phyloP scores from a whole-genome alignment of 2,329 filamentous ascomycete genomes.

The Coniochaeta prunicola region DNA sequence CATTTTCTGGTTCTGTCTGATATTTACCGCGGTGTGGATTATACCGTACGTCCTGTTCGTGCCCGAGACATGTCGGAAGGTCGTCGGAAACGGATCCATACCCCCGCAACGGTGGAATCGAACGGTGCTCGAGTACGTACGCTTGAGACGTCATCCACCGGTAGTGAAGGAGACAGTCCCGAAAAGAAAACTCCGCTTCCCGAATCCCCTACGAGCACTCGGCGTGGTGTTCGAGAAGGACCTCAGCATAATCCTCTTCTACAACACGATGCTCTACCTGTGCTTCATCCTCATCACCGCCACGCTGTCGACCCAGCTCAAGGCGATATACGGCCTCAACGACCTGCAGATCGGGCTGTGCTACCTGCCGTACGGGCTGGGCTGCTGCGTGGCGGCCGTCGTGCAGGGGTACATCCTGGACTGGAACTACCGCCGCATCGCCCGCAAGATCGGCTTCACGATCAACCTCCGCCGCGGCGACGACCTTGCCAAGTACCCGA shows the following conservation, averaged over 20 bases:
- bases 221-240: conserved; percentile 50
- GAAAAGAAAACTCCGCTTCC: conserved; percentile 38
- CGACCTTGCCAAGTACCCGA: conserved; percentile 43
- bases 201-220: conserved; percentile 50
- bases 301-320: conserved; percentile 44
- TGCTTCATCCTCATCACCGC: conserved; percentile 48
- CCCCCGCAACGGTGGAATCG: conserved; percentile 51
- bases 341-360: conserved; percentile 46
- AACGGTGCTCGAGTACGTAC: conserved; percentile 43
- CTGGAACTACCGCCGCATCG: conserved; percentile 66
- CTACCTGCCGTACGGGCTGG: conserved; percentile 46
- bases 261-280: conserved; percentile 47
- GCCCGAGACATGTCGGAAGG: conserved; percentile 51
- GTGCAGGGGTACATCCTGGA: conserved; percentile 51
- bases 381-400: conserved; percentile 40
- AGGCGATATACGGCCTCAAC: conserved; percentile 41
- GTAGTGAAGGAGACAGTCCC: conserved; percentile 22
- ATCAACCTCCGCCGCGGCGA: conserved; percentile 52
- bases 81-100: conserved; percentile 57
- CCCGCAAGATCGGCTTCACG: conserved; percentile 50
- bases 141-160: conserved; percentile 24
- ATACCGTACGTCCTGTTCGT: conserved; percentile 47
- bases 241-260: conserved; percentile 44
- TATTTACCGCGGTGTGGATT: conserved; percentile 42
- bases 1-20: conserved; percentile 63